Conservation (phyloP, 2,329 filamentous ascomycete genomes). For the Diplodia corticola region DNA sequence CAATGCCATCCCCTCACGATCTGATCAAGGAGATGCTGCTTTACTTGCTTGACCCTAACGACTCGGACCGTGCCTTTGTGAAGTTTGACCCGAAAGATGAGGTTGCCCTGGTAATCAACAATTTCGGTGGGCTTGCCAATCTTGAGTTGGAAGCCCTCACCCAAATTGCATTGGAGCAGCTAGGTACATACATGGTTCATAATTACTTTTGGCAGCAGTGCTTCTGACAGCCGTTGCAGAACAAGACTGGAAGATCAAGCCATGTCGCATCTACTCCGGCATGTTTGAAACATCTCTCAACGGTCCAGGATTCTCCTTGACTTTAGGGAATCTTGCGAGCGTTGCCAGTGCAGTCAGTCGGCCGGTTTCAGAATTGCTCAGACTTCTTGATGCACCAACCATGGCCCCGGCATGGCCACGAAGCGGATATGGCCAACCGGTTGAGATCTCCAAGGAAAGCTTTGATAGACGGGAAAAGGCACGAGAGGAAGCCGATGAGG, state of each 20-base stretch:
- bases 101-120: constrained; percentile 50
- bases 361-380: constrained; percentile 45
- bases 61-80: constrained; percentile 53
- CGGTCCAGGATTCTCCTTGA: constrained; percentile 65
- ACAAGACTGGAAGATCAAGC: constrained; percentile 59
- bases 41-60: constrained; percentile 50
- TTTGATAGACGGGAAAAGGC: constrained; percentile 33
- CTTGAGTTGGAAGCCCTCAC: constrained; percentile 53
- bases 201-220: not conserved
- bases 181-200: constrained; percentile 28
- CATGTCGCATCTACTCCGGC: constrained; percentile 62
- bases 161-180: constrained; percentile 42
- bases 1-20: constrained; percentile 51
- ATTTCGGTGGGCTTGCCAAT: constrained; percentile 51
- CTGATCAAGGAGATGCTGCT: constrained; percentile 51
- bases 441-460: constrained; percentile 31
- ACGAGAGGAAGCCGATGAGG: constrained; percentile 28
- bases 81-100: constrained; percentile 49
- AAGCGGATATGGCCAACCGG: constrained; percentile 43
- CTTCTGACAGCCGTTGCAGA: constrained; percentile 28
- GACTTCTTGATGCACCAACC: constrained; percentile 53
- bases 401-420: constrained; percentile 55
- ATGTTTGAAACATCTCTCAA: constrained; percentile 74
- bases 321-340: constrained; percentile 53
- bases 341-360: constrained; percentile 45